Evolutionary conservation across 306 rosid species (phyloP), one percentile per base, ranked within the genome.

Genomic region (Gynostemma pentaphyllum): DNA sequence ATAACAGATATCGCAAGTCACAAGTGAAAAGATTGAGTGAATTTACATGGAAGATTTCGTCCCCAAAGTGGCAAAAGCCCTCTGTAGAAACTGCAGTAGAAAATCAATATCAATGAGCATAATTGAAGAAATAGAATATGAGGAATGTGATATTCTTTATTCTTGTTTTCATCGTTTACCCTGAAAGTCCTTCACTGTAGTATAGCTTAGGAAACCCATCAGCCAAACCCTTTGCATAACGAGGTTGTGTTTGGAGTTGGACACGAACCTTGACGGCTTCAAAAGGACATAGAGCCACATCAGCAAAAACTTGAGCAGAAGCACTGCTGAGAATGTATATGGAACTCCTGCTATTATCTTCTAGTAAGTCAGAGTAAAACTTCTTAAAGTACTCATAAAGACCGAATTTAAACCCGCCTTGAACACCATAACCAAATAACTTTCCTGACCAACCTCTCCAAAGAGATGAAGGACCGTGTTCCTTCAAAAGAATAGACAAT

Each of bases 401-500:
- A 66, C 83, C 94, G 28, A 76, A 83, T 83, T 80, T 86, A 78
- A 75, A 75, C 27, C 94, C 94, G 1, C 94, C 94, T 63, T 86
- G 94, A 76, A 81, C 30, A 44, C 94, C 94, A 39, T 86, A 86
- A 57, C 94, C 94, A 11, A 73, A 76, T 4, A 83, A 51, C 59
- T 86, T 86, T 18, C 81, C 89, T 5, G 94, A 86, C 94, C 94
- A 86, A 57, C 94, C 94, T 73, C 94, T 86, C 89, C 89, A 86
- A 41, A 86, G 87, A 12, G 83, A 73, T 76, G 72, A 72, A 26
- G 87, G 84, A 30, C 94, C 94, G 66, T 79, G 76, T 64, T 86
- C 85, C 78, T 75, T 83, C 85, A 81, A 86, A 26, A 86, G 81
- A 69, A 72, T 76, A 18, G 85, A 68, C 21, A 86, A 61, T 5